These are phyloP conservation scores for Knufia fluminis DNA, from an alignment of 2,329 filamentous ascomycete species.

Conservation along the genomic window DNA sequence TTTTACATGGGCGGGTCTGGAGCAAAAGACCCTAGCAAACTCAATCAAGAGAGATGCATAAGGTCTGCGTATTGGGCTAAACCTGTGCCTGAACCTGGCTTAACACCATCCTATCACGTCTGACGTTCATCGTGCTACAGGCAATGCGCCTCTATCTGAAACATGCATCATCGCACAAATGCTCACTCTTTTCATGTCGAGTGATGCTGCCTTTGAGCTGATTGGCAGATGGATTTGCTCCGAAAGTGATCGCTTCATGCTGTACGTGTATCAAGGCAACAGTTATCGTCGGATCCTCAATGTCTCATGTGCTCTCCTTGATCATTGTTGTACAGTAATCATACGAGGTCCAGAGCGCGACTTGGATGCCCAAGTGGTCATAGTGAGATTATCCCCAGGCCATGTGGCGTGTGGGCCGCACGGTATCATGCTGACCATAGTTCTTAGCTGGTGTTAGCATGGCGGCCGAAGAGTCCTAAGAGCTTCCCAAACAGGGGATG, in stretches of 20 bases:
- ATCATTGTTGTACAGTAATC: background rate
- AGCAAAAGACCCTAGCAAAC: background rate
- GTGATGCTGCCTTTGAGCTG: background rate
- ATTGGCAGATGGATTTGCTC: background rate
- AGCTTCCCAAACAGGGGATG: background rate
- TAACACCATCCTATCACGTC: background rate
- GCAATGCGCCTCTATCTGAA: background rate
- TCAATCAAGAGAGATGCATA: background rate
- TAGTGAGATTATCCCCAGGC: background rate
- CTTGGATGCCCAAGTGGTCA: background rate
- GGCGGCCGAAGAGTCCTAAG: background rate
- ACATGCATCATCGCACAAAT: background rate
- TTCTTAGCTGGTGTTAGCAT: background rate
- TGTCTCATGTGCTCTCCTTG: background rate
- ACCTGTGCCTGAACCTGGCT: slow-evolving; percentile 1
- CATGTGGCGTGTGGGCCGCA: slow-evolving; percentile 3
- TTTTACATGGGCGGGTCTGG: slow-evolving; percentile 1
- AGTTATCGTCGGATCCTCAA: background rate
- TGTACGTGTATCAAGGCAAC: background rate
- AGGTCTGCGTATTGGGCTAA: background rate
- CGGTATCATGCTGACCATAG: background rate
- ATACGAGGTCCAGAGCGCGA: background rate
- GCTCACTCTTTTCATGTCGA: background rate
- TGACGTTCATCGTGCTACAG: background rate
- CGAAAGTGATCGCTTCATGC: too few relatives aligned